These are phyloP conservation scores for Phaffia rhodozyma DNA, from an alignment of 1,284 basidiomycete species.

Conservation along the genomic window DNA sequence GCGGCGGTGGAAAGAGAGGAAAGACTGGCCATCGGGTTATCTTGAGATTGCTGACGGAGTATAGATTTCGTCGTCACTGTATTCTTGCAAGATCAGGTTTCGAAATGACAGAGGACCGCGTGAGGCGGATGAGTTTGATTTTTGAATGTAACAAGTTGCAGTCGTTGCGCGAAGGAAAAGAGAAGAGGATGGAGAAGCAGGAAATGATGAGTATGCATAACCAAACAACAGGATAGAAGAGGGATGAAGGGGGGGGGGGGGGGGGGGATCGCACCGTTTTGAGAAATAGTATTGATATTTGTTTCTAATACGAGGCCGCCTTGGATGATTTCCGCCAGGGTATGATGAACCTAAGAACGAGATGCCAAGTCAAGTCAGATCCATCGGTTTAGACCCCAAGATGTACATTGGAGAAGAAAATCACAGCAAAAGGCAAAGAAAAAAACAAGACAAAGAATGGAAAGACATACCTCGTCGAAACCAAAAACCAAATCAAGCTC, in stretches of 20 bases:
- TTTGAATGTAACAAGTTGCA: too few relatives aligned
- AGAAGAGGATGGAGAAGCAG: too few relatives aligned
- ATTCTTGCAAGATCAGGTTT: too few relatives aligned
- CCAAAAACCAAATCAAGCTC: conserved; percentile 97
- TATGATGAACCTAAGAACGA: conserved; percentile 68
- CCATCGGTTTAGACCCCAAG: not conserved
- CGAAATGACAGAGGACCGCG: too few relatives aligned
- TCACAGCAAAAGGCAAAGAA: not conserved
- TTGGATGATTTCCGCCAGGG: conserved; percentile 88
- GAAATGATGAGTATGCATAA: too few relatives aligned
- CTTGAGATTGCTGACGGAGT: too few relatives aligned
- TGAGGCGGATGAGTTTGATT: too few relatives aligned
- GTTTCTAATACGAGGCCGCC: conserved; percentile 97
- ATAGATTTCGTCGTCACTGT: too few relatives aligned
- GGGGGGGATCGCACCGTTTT: conserved; percentile 8
- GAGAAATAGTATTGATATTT: conserved; percentile 51
- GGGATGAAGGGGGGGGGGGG: not conserved
- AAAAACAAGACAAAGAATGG: not conserved
- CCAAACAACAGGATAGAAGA: too few relatives aligned
- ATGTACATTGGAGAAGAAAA: not conserved
- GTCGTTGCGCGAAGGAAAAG: too few relatives aligned
- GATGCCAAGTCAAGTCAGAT: not conserved
- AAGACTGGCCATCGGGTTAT: too few relatives aligned
- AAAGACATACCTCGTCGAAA: conserved; percentile 71
- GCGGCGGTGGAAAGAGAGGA: too few relatives aligned